Evolutionary conservation across 2,329 filamentous ascomycete genomes (phyloP).

Genomic region (Didymella pinodella): DNA sequence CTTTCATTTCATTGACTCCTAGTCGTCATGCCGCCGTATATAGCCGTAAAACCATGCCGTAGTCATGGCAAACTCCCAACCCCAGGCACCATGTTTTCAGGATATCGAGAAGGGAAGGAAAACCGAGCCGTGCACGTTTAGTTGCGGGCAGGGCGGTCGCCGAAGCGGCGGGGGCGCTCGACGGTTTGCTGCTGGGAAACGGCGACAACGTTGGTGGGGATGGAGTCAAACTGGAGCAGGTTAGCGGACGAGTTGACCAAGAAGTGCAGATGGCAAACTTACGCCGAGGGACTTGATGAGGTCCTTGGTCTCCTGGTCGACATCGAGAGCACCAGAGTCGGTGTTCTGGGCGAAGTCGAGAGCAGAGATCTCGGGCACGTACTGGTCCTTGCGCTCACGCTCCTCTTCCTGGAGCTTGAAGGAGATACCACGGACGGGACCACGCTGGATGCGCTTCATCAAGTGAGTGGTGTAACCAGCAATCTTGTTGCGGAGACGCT

Average conservation of each 20-base stretch:
- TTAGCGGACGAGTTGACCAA: conserved; percentile 18
- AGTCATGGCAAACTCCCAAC: conserved; percentile 91
- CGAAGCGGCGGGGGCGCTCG: conserved; percentile 85
- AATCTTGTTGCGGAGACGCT: conserved; percentile 96
- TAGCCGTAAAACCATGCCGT: conserved; percentile 77
- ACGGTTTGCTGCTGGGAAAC: conserved; percentile 86
- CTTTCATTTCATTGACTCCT: conserved; percentile 61
- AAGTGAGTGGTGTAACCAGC: conserved; percentile 86
- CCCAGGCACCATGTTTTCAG: conserved; percentile 75
- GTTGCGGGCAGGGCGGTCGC: conserved; percentile 62
- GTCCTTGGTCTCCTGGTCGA: conserved; percentile 98
- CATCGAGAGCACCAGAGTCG: conserved; percentile 92
- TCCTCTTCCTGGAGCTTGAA: conserved; percentile 99
- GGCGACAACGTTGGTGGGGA: conserved; percentile 93
- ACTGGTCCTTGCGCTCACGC: conserved; percentile 99
- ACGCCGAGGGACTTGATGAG: conserved; percentile 99
- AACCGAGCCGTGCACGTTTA: conserved; percentile 60
- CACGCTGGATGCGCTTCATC: conserved; percentile 99
- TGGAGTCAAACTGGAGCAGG: conserved; percentile 81
- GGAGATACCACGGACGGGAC: conserved; percentile 98
- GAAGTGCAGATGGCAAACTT: conserved; percentile 60
- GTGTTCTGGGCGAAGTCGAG: conserved; percentile 96
- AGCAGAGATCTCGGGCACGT: conserved; percentile 97
- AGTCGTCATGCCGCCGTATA: conserved; percentile 77
- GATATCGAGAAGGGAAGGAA: conserved; percentile 41